Percentiles rank a stretch among this genome's conserved stretches.
Conservation (phyloP, 441 rosid genomes). For the Mallotus japonicus region DNA sequence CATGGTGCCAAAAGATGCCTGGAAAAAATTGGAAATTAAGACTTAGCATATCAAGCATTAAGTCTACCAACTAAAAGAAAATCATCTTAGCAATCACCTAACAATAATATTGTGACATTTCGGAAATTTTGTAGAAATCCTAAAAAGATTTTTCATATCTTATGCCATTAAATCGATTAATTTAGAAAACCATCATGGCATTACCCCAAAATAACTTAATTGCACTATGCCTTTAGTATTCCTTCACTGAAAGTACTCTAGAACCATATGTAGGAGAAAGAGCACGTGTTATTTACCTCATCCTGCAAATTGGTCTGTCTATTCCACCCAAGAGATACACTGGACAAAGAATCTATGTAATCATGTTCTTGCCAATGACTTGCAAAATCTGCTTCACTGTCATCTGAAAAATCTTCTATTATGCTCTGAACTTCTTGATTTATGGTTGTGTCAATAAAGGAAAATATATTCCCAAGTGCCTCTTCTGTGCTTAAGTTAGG, state of each 20-base stretch:
- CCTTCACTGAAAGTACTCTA: neutral
- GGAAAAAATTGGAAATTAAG: slow-evolving; percentile 29
- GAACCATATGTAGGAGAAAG: neutral
- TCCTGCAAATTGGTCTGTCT: slow-evolving; percentile 37
- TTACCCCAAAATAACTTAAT: neutral
- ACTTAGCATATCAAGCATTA: slow-evolving; percentile 7
- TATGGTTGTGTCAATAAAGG: slow-evolving; percentile 24
- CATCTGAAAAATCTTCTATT: slow-evolving; percentile 51
- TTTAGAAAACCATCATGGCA: neutral
- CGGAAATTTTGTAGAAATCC: neutral
- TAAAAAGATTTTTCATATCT: neutral
- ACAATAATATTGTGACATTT: neutral
- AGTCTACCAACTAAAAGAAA: neutral
- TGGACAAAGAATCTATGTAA: slow-evolving; percentile 37
- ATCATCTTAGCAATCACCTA: neutral
- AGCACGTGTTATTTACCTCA: slow-evolving; percentile 45
- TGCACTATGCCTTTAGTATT: neutral
- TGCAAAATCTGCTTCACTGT: slow-evolving; percentile 63
- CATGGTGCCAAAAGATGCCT: slow-evolving; percentile 44
- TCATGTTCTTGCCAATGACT: slow-evolving; percentile 40
- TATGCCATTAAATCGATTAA: neutral
- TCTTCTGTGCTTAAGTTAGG: slow-evolving; percentile 41
- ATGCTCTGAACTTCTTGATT: slow-evolving; percentile 35
- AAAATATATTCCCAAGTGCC: slow-evolving; percentile 37
- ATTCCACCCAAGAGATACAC: slow-evolving; percentile 37